These are phyloP conservation scores for Calonectria pseudoreteaudii DNA, from an alignment of 2,329 filamentous ascomycete genomes.

Conservation along the genomic window DNA sequence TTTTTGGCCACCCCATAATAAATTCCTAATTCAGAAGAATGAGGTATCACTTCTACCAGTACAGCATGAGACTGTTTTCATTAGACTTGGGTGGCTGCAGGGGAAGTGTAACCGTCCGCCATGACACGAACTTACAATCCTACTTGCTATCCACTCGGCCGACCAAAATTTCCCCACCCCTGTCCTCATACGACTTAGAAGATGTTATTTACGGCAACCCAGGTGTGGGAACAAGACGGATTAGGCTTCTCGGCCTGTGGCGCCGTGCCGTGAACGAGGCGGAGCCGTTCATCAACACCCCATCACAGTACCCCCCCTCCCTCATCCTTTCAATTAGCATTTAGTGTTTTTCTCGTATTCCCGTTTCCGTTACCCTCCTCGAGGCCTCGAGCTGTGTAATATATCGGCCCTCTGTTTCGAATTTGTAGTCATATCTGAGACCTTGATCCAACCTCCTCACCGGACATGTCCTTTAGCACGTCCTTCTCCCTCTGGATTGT, in stretches of 20 bases:
- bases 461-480: slow-evolving; percentile 29
- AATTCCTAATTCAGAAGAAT: background rate
- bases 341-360: background rate
- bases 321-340: background rate
- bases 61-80: slow-evolving; percentile 52
- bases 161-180: slow-evolving; percentile 33
- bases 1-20: background rate
- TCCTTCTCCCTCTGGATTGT: slow-evolving; percentile 10
- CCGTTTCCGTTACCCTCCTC: slow-evolving; percentile 14
- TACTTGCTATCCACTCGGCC: slow-evolving; percentile 40
- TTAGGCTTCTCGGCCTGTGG: background rate
- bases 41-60: slow-evolving; percentile 1
- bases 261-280: slow-evolving; percentile 6
- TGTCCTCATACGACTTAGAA: slow-evolving; percentile 30
- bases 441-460: slow-evolving; percentile 12
- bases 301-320: slow-evolving; percentile 6
- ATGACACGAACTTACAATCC: slow-evolving; percentile 40
- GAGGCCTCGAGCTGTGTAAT: background rate
- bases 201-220: background rate
- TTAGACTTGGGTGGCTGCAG: slow-evolving; percentile 49
- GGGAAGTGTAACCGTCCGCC: slow-evolving; percentile 41
- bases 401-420: slow-evolving; percentile 31
- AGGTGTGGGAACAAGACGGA: background rate
- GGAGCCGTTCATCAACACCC: slow-evolving; percentile 26
- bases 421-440: slow-evolving; percentile 39